phyloP scores from a whole-genome alignment of 2,329 filamentous ascomycete genomes.

The Trichoderma brevicompactum region DNA sequence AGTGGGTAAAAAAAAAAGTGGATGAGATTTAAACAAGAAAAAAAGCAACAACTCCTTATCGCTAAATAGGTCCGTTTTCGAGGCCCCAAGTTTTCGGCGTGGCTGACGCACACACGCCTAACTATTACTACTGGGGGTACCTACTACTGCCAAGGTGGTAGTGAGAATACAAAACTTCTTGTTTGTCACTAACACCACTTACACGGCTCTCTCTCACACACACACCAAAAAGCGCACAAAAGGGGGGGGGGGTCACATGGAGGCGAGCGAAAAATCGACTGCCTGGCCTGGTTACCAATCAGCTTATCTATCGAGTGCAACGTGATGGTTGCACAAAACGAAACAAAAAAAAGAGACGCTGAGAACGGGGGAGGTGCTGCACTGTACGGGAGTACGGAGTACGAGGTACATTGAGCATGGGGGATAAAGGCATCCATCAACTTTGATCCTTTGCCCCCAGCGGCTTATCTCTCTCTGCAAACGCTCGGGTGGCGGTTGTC shows the following conservation, averaged over 20 bases:
- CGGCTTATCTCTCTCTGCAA: not conserved
- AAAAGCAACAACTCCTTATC: conserved; percentile 9
- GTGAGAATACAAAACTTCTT: not conserved
- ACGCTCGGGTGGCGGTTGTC: not conserved
- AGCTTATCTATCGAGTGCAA: conserved; percentile 22
- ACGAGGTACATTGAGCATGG: no score
- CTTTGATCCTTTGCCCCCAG: not conserved
- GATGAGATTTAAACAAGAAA: not conserved
- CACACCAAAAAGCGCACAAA: not conserved
- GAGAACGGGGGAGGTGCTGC: no score
- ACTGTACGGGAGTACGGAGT: no score
- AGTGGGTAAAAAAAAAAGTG: not conserved
- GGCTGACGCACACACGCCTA: conserved; percentile 12
- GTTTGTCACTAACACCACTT: conserved; percentile 19
- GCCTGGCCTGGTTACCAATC: conserved; percentile 20
- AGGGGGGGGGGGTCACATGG: conserved; percentile 22
- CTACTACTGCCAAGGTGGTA: no score
- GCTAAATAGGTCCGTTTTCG: conserved; percentile 14
- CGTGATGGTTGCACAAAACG: conserved; percentile 22
- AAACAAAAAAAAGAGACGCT: no score
- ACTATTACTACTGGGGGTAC: not conserved
- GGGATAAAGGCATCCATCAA: no score
- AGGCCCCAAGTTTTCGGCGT: conserved; percentile 17
- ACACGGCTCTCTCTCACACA: conserved; percentile 9
- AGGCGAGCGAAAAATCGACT: not conserved